Evolutionary conservation across 2,329 filamentous ascomycete genomes (phyloP), one percentile per base, ranked within the genome.

Genomic region (Capronia americana): DNA sequence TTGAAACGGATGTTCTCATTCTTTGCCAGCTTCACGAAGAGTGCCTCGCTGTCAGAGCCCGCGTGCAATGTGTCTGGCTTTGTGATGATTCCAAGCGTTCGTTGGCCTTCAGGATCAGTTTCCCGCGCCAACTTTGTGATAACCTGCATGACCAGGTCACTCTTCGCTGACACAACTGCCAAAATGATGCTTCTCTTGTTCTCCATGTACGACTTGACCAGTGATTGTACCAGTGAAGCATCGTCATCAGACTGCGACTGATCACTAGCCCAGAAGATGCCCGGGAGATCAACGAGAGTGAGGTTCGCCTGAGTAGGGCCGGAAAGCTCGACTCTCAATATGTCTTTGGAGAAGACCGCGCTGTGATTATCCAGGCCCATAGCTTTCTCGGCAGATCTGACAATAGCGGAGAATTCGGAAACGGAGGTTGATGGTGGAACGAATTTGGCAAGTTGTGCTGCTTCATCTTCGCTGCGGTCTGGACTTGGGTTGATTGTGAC

Each of bases 221-320:
- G 75, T 0, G 78, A 69, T 32, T 84, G 81, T 57, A 87, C 85
- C 2, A 84, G 82, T 66, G 80, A 77, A 62, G 85, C 84, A 51
- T 87, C 86, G 24, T 80, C 77, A 32, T 81, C 78, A 1, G 83
- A 85, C 72, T 87, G 84, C 61, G 84, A 80, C 32, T 81, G 79
- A 67, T 84, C 86, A 70, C 81, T 82, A 8, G 86, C 83, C 34
- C 81, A 79, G 30, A 88, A 84, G 1, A 89, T 76, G 1, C 87
- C 86, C 0, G 87, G 87, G 38, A 89, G 78, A 74, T 89, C 87
- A 7, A 89, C 85, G 0, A 89, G 79, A 0, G 86, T 89, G 51
- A 89, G 75, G 17, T 88, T 80, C 1, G 86, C 85, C 78, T 86
- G 83, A 11, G 86, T 82, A 0, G 86, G 86, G 0, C 87, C 86